Evolutionary conservation across 352 stramenopile species (phyloP), one percentile per base, ranked within the genome.

Genomic region (Phytophthora palmivora): DNA sequence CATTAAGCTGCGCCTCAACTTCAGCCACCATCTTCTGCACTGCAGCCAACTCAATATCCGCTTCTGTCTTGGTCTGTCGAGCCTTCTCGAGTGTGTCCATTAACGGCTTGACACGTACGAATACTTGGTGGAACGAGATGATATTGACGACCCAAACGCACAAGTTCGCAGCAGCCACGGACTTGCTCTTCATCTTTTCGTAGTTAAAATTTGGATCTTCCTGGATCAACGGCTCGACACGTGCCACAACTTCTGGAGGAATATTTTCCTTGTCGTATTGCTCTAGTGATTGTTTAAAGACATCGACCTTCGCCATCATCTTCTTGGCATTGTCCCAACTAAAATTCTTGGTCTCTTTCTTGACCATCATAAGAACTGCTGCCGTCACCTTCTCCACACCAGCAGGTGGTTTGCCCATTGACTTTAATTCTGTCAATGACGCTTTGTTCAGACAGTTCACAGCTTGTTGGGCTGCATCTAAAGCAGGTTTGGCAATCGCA

Each of bases 301-400:
- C 77, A 57, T 98, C 92, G 11, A 97, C 85, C 33, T 97, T 98
- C 2, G 92, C 92, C 92, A 98, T 98, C 92, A 98, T 97, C 63
- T 97, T 98, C 78, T 97, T 98, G 10, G 92, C 92, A 58, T 97
- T 98, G 34, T 98, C 93, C 92, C 92, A 98, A 38, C 84, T 91
- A 42, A 98, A 96, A 59, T 97, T 97, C 52, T 95, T 95, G 32
- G 92, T 97, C 67, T 98, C 92, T 38, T 92, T 85, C 72, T 97
- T 97, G n/a, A 98, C 42, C 73, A 98, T 89, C 69, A 98, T 97
- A 1, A 98, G 67, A 28, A 97, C 76, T 0, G 88, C 89, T 6
- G 87, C 86, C 0, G 92, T 97, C 7, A 98, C 91, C 48, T 97
- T 97, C 28, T 96, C 90, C 1, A 97, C 89, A 12, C 90, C 90